A percentile compares a stretch with the other conserved stretches of the same genome.
Evolutionary conservation across 306 rosid species (phyloP).

Genomic region (Vigna trinervia): DNA sequence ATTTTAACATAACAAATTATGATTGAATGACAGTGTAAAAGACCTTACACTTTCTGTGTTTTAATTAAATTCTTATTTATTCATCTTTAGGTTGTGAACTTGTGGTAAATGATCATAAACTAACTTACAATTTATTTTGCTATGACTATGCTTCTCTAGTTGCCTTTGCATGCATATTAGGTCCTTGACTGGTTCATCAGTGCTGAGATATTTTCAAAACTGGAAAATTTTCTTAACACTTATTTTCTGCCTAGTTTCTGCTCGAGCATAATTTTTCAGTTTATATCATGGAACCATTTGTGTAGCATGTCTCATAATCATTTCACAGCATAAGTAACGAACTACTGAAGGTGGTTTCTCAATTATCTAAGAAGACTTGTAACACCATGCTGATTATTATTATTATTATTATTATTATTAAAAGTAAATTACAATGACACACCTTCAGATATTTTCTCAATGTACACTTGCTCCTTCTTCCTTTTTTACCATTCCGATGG

Average conservation of each 20-base stretch:
- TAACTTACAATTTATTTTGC: conserved; percentile 6
- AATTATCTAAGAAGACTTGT: conserved; percentile 1
- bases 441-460: too few relatives aligned
- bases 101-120: conserved; percentile 11
- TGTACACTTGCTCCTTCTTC: too few relatives aligned
- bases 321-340: not conserved
- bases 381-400: not conserved
- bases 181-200: conserved; percentile 11
- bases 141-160: conserved; percentile 17
- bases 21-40: not conserved
- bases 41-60: not conserved
- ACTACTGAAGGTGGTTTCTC: conserved; percentile 21
- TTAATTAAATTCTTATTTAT: not conserved
- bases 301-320: not conserved
- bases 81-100: not conserved
- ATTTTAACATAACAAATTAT: not conserved
- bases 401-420: not conserved
- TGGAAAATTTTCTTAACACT: not conserved
- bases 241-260: not conserved
- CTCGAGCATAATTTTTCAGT: conserved; percentile 3
- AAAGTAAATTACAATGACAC: not conserved
- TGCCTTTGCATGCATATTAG: conserved; percentile 29
- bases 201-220: conserved; percentile 9
- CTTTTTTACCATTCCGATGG: too few relatives aligned
- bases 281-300: not conserved